phyloP scores from a whole-genome alignment of 2,329 filamentous ascomycete genomes.

The Aspergillus cejpii region DNA sequence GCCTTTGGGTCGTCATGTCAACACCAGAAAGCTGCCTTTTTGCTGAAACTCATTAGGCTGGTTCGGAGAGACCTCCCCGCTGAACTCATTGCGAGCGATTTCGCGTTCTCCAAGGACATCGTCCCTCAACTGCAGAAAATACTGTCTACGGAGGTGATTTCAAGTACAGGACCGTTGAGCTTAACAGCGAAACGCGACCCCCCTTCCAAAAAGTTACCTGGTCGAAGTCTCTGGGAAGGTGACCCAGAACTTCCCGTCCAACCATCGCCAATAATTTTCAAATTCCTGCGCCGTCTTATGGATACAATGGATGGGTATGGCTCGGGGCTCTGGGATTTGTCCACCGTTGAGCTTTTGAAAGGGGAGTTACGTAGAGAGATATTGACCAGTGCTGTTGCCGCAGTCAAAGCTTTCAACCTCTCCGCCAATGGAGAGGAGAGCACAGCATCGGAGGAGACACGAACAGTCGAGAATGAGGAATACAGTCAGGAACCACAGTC shows the following conservation, averaged over 20 bases:
- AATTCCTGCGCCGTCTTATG: conserved; percentile 60
- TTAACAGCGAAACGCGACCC: conserved; percentile 41
- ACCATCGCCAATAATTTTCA: conserved; percentile 68
- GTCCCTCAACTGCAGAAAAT: conserved; percentile 59
- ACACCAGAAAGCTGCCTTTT: conserved; percentile 53
- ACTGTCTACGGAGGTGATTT: conserved; percentile 51
- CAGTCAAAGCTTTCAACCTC: conserved; percentile 18
- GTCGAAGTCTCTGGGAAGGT: conserved; percentile 73
- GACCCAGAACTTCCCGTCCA: conserved; percentile 67
- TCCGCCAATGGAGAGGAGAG: neutral
- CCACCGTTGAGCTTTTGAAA: conserved; percentile 60
- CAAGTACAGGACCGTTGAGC: conserved; percentile 39
- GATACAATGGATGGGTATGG: conserved; percentile 63
- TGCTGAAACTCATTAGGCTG: conserved; percentile 68
- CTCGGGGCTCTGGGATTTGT: conserved; percentile 72
- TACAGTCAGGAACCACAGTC: neutral
- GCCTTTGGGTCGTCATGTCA: conserved; percentile 43
- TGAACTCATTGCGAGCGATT: conserved; percentile 35
- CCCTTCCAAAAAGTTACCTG: conserved; percentile 48
- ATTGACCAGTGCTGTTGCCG: conserved; percentile 18
- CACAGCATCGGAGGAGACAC: conserved; percentile 1
- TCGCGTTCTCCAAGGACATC: conserved; percentile 53
- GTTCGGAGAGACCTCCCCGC: conserved; percentile 61
- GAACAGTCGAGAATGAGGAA: conserved; percentile 7
- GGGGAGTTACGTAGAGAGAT: conserved; percentile 48